Evolutionary conservation across 1,284 basidiomycete species (phyloP), one percentile per base, ranked within the genome.

Genomic region (Cutaneotrichosporon sp.): DNA sequence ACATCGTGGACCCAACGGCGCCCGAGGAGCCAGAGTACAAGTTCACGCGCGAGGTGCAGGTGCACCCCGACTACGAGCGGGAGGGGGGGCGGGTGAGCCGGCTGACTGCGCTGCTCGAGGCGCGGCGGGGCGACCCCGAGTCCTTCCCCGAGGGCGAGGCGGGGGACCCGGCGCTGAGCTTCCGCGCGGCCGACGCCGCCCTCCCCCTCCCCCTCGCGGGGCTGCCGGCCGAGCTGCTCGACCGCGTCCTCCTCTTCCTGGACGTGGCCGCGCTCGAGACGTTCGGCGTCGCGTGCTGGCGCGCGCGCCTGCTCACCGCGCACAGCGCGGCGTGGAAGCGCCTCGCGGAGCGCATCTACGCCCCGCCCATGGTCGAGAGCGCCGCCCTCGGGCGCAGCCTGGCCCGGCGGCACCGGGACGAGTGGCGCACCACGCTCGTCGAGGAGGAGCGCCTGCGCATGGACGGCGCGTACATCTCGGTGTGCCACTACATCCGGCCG

Each of bases 401-500:
- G 18, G 79, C 87, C 7, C 74, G 82, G 27, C 78, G 79, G 43
- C 87, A 87, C 72, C 73, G 78, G 53, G 83, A 80, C 53, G 86
- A 91, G 74, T 91, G 87, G 79, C 84, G 92, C 42, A 86, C 87
- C 25, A 78, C 89, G 6, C 90, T 86, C 72, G 84, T 95, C 47
- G 89, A 92, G 73, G 88, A 91, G 65, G 91, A 92, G 56, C 84
- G 92, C 36, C 75, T 95, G 42, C 86, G 92, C 46, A 78, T 89
- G 67, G 92, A 95, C 67, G 92, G 92, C 5, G 87, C 92, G 18
- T 95, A 94, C 75, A 94, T 95, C 61, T 87, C 91, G 27, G 87
- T 92, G 16, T 94, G 91, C 72, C 91, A 93, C 73, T 81, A 80
- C 59, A 71, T 94, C 61, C 90, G 91, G 24, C 83, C 82, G 10